Evolutionary conservation across 306 rosid genomes (phyloP), one percentile per base, ranked within the genome.

Genomic region (Begonia fuchsioides): DNA sequence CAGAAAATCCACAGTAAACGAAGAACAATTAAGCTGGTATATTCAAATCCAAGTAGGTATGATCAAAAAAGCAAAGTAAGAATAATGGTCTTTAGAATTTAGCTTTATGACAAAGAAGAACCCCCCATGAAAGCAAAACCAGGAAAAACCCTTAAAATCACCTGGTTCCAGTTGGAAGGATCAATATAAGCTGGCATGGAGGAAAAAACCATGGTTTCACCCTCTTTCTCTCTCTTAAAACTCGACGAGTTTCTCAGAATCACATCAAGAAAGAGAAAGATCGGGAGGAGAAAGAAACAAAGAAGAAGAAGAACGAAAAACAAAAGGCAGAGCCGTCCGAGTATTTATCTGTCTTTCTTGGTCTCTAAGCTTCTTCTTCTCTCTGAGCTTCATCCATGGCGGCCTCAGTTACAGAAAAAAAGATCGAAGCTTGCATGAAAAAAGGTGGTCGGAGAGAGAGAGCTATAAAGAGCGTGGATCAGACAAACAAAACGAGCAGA

Each of bases 161-260:
- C 63, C 49, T 49, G 63, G 18, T 58, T 55, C 63, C 63, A 58
- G 55, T 58, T 58, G 49, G 63, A 39, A 3, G 63, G 55, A 58
- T 58, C 55, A 58, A 58, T 55, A 49, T 58, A 58, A 49, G 63
- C 6, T 17, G 63, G 49, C 19, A 58, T 49, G 55, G 63, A 58
- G 15, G 63, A 40, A 39, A 58, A 58, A 58, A 48, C 51, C 63
- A 58, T 58, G 54, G 63, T 41, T 50, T 46, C 14, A 26, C 8
- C 35, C 35, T 47, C 19, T 57, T 57, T 58, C 32, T 58, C 63
- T 49, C 49, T 58, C 49, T 48, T 58, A 58, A 58, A 58, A 41
- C 40, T 58, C 48, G 54, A 39, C 48, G 62, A 51, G 15, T 56
- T 57, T 58, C 38, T 35, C 51, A 38, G 63, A 58, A 58, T 58